These are phyloP conservation scores for Colletotrichum euphorbiae DNA, from an alignment of 2,329 filamentous ascomycete species.

Conservation along the genomic window DNA sequence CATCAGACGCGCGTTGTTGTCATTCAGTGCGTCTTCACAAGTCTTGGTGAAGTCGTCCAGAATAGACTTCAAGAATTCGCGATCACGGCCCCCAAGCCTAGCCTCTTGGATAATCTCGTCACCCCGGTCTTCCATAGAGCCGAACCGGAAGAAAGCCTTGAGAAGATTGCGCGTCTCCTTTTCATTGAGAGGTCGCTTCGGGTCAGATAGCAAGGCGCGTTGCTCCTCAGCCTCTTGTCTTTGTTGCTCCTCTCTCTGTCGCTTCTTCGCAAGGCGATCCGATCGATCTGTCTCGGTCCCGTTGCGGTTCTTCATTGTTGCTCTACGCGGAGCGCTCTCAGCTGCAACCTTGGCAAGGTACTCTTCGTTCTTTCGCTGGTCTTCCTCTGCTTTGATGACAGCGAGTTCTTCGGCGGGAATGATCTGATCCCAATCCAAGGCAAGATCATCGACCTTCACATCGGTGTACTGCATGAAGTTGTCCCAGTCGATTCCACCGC, in stretches of 20 bases:
- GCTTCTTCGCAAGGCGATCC: constrained; percentile 73
- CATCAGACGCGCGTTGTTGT: constrained; percentile 77
- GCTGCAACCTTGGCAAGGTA: constrained; percentile 86
- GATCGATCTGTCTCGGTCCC: constrained; percentile 70
- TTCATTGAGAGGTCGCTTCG: constrained; percentile 88
- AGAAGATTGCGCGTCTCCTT: constrained; percentile 95
- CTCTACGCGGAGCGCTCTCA: constrained; percentile 85
- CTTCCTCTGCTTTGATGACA: constrained; percentile 88
- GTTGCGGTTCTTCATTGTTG: constrained; percentile 67
- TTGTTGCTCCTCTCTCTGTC: constrained; percentile 73
- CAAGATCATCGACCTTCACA: constrained; percentile 86
- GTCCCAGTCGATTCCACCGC: constrained; percentile 85
- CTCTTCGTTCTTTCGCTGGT: constrained; percentile 83
- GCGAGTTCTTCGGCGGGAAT: constrained; percentile 95
- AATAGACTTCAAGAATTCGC: constrained; percentile 80
- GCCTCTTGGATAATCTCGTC: constrained; percentile 91
- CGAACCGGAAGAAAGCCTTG: constrained; percentile 89
- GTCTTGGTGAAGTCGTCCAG: constrained; percentile 78
- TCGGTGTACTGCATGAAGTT: constrained; percentile 99
- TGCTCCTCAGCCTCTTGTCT: constrained; percentile 81
- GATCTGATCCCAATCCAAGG: constrained; percentile 96
- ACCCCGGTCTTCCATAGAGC: constrained; percentile 86
- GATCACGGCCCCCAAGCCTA: constrained; percentile 84
- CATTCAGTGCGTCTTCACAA: constrained; percentile 69
- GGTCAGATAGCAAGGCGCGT: constrained; percentile 80